phyloP scores from a whole-genome alignment of 495 filamentous ascomycete genomes.

The Aspergillus kassunensis region DNA sequence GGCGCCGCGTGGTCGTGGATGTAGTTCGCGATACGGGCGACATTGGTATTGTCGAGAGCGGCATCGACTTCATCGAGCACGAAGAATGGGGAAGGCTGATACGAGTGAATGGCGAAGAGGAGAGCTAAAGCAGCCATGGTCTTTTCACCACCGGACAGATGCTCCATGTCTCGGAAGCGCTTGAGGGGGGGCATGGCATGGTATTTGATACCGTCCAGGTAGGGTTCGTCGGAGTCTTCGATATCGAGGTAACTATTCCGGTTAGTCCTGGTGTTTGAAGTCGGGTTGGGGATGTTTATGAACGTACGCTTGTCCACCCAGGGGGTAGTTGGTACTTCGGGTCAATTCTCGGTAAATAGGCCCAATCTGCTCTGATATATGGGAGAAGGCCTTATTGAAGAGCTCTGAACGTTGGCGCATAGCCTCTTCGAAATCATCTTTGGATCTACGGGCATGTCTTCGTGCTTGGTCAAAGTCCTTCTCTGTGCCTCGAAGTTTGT shows the following conservation, averaged over 20 bases:
- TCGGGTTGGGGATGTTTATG: neutral
- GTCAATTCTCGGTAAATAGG: slow-evolving; percentile 95
- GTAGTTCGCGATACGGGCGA: slow-evolving; percentile 90
- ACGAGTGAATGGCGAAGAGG: slow-evolving; percentile 92
- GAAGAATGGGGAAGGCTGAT: slow-evolving; percentile 93
- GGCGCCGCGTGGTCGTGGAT: slow-evolving; percentile 90
- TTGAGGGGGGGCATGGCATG: slow-evolving; percentile 98
- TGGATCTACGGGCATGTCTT: slow-evolving; percentile 64
- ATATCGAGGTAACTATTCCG: slow-evolving; percentile 72
- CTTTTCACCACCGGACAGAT: slow-evolving; percentile 95
- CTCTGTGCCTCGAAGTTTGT: slow-evolving; percentile 78
- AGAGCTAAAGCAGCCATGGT: slow-evolving; percentile 96
- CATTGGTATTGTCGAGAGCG: slow-evolving; percentile 94
- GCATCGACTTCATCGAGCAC: slow-evolving; percentile 98
- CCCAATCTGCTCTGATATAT: slow-evolving; percentile 92
- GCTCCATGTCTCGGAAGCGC: slow-evolving; percentile 98
- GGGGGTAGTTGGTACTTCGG: slow-evolving; percentile 71
- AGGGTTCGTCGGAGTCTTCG: slow-evolving; percentile 86
- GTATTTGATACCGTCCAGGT: slow-evolving; percentile 92
- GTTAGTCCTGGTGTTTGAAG: neutral
- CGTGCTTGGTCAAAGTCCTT: slow-evolving; percentile 85
- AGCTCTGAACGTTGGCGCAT: slow-evolving; percentile 81
- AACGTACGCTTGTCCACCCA: slow-evolving; percentile 79
- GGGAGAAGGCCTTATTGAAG: slow-evolving; percentile 90
- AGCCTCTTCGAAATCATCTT: slow-evolving; percentile 75